Base-by-base conservation (phyloP, 2,329 filamentous ascomycete genomes). In the Ustilaginoidea virens region DNA sequence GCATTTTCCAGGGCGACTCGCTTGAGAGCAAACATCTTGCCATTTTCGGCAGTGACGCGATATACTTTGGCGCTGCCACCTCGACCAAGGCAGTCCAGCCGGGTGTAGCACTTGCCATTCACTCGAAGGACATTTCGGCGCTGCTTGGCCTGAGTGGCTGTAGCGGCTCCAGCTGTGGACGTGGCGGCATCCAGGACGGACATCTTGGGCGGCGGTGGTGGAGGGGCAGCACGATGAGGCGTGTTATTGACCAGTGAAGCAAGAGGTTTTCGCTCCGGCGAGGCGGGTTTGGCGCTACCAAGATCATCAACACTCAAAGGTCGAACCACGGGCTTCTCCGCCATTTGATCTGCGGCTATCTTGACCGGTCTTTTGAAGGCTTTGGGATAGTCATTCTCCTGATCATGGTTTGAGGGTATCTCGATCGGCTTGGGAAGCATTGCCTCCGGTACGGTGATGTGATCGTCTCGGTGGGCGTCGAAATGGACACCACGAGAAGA, bases 61-160 rank as follows among this genome's bases (percentile, higher is more conserved):
- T 93, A 98, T 2, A 98, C 90, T 46, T 92, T 86, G 28, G 80
- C 86, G 41, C 83, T 94, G 18, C 90, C 90, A 36, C 90, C 90
- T 33, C 86, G 77, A 7, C 90, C 90, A 39, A 98, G 76, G 40
- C 80, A 82, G 49, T 93, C 86, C 36, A 96, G 69, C 26, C 87
- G 70, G 14, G 85, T 90, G 47, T 92, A 98, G 20, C 75, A 70
- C 47, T 92, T 92, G 35, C 83, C 82, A 46, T 98, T 98, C 36
- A 98, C 75, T 26, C 77, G 75, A 33, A 96, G 68, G 33, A 87
- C 77, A 37, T 83, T 82, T 26, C 83, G 72, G 45, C 83, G 82
- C 52, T 80, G 85, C 50, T 66, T 68, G 14, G 60, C 61, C 45
- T 86, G 80, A 4, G 72, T 68, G 3, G 82, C 74, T 1, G 80